phyloP scores from a whole-genome alignment of 768 basidiomycete species.

The Tubosaeta sp. region DNA sequence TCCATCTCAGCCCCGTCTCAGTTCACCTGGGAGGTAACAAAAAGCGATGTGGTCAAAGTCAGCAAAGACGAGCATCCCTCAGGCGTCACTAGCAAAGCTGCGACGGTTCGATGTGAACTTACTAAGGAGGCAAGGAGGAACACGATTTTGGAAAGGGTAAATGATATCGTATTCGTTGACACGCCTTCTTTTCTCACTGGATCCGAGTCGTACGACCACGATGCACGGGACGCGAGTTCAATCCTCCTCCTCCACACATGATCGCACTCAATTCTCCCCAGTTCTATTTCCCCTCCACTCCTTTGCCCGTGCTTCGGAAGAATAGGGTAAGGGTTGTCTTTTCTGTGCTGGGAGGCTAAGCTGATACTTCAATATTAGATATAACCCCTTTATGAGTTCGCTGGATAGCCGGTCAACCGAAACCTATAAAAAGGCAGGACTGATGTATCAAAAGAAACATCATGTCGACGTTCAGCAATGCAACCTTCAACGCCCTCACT shows the following conservation, averaged over 20 bases:
- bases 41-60: background rate
- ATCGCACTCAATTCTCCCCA: no score
- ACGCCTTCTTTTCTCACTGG: slow-evolving; percentile 20
- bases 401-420: no score
- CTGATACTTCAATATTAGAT: no score
- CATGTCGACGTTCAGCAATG: slow-evolving; percentile 73
- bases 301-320: no score
- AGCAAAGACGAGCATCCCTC: background rate
- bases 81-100: slow-evolving; percentile 1
- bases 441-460: background rate
- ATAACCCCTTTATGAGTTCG: no score
- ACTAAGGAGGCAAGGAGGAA: slow-evolving; percentile 5
- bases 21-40: slow-evolving; percentile 14
- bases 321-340: no score
- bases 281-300: no score
- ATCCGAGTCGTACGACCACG: background rate
- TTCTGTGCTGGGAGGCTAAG: no score
- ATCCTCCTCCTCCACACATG: no score
- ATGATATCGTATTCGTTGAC: slow-evolving; percentile 18
- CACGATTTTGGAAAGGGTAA: background rate
- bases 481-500: slow-evolving; percentile 61
- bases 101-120: slow-evolving; percentile 12
- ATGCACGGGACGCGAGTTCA: slow-evolving; percentile 5
- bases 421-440: no score
- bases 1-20: background rate